Percentiles rank a stretch among this genome's conserved stretches.
Conservation (phyloP, 495 filamentous ascomycete genomes). For the Penicillium verhagenii region DNA sequence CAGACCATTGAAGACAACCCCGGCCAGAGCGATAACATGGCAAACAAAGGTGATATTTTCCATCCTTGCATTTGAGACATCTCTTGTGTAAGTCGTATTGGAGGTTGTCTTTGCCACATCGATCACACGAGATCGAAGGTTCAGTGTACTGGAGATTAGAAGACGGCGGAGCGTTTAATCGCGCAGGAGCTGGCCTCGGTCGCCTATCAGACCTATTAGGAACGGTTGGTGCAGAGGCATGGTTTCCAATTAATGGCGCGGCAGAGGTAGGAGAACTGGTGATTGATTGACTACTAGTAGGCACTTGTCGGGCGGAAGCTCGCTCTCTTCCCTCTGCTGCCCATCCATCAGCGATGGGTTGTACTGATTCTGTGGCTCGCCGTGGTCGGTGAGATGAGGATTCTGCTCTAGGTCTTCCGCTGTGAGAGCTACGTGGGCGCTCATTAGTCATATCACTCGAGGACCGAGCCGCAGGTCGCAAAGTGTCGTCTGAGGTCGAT, state of each 20-base stretch:
- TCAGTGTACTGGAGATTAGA: conserved; percentile 57
- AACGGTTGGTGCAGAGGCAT: conserved; percentile 15
- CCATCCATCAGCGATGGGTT: conserved; percentile 33
- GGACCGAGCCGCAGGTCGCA: conserved; percentile 38
- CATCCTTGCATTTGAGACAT: conserved; percentile 66
- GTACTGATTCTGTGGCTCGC: conserved; percentile 40
- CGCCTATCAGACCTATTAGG: conserved; percentile 27
- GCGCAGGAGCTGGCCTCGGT: conserved; percentile 35
- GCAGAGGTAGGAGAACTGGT: conserved; percentile 20
- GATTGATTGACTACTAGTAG: conserved; percentile 18
- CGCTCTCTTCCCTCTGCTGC: conserved; percentile 31
- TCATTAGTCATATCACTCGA: conserved; percentile 45
- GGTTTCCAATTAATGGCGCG: neutral
- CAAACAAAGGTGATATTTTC: conserved; percentile 72
- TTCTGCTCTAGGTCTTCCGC: conserved; percentile 24
- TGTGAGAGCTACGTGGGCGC: conserved; percentile 31
- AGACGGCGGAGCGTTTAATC: conserved; percentile 27
- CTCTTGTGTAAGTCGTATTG: conserved; percentile 81
- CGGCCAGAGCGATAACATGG: conserved; percentile 71
- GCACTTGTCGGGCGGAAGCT: conserved; percentile 18
- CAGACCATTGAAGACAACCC: conserved; percentile 77
- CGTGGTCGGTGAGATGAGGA: conserved; percentile 30
- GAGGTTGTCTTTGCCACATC: conserved; percentile 64
- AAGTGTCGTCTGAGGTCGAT: conserved; percentile 38
- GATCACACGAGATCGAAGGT: conserved; percentile 68